phyloP scores from a whole-genome alignment of 257 asterid genomes.

The Schizonepeta tenuifolia region DNA sequence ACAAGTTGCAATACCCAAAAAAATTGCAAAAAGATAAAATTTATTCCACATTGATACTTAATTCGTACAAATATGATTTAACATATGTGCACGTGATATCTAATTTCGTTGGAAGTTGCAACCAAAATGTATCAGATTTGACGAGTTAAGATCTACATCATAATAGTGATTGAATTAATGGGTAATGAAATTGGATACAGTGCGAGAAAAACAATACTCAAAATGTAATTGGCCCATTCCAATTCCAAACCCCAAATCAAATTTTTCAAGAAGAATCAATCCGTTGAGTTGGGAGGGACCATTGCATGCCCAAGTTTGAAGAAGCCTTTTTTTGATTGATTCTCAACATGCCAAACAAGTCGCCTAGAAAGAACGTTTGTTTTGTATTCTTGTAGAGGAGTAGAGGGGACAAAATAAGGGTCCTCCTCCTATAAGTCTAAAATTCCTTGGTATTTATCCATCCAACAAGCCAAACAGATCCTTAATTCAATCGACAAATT shows the following conservation, averaged over 20 bases:
- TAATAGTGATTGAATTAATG: too few species aligned
- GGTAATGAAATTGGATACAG: neutral
- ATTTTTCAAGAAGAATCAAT: neutral
- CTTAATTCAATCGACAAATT: constrained; percentile 5
- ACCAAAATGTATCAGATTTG: too few species aligned
- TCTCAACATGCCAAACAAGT: constrained; percentile 16
- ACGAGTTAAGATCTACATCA: too few species aligned
- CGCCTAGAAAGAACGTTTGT: constrained; percentile 5
- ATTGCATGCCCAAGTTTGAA: constrained; percentile 10
- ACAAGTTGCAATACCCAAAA: too few species aligned
- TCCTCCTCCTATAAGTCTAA: constrained; percentile 40
- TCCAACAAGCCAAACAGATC: constrained; percentile 40
- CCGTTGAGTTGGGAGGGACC: constrained; percentile 33
- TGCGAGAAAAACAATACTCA: too few species aligned
- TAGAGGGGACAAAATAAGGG: constrained; percentile 48
- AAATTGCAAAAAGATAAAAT: too few species aligned
- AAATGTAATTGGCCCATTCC: neutral
- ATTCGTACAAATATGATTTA: too few species aligned
- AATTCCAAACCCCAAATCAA: too few species aligned
- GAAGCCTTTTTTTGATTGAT: constrained; percentile 4
- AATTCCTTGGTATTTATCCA: constrained; percentile 32
- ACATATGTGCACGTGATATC: too few species aligned
- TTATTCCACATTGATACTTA: too few species aligned
- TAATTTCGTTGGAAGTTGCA: too few species aligned
- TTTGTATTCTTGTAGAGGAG: neutral